Evolutionary conservation across 2,329 filamentous ascomycete genomes (phyloP), one percentile per base, ranked within the genome.

Genomic region (Aureobasidium uvarum): DNA sequence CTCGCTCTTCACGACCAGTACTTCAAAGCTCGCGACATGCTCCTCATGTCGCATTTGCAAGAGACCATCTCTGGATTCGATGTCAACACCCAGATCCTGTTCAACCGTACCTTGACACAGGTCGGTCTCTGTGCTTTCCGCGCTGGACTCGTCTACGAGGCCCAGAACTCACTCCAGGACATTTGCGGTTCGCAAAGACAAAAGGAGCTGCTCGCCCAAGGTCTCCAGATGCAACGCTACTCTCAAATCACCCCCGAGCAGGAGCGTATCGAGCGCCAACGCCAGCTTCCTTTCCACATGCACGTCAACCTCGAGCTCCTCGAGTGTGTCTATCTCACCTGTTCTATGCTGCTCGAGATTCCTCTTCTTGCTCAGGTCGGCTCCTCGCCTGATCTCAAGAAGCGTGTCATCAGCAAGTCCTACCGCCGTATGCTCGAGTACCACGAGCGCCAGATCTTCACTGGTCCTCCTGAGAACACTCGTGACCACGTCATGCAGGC

Each of bases 361-460:
- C 95, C 95, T 67, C 88, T 98, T 54, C 88, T 99, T 71, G 96
- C 95, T 56, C 95, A 98, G 80, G 96, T 94, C 41, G 95, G 95
- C 70, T 98, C 94, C 8, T 95, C 94, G 25, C 96, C 95, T 14
- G 95, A 99, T 76, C 87, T 98, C 77, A 96, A 92, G 86, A 97
- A 97, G 86, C 88, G 94, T 68, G 87, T 98, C 74, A 98, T 99
- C 78, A 97, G 93, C 84, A 99, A 99, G 86, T 98, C 95, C 3
- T 99, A 98, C 85, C 91, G 95, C 73, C 92, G 95, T 71, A 96
- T 99, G 90, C 86, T 99, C 71, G 96, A 99, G 80, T 99, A 99
- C 83, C 95, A 98, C 78, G 95, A 99, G 86, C 89, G 95, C 73
- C 95, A 99, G 78, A 96, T 99, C 77, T 99, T 99, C 83, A 98